phyloP scores from a whole-genome alignment of 1,139 yeast species.

The Protomyces pachydermus region DNA sequence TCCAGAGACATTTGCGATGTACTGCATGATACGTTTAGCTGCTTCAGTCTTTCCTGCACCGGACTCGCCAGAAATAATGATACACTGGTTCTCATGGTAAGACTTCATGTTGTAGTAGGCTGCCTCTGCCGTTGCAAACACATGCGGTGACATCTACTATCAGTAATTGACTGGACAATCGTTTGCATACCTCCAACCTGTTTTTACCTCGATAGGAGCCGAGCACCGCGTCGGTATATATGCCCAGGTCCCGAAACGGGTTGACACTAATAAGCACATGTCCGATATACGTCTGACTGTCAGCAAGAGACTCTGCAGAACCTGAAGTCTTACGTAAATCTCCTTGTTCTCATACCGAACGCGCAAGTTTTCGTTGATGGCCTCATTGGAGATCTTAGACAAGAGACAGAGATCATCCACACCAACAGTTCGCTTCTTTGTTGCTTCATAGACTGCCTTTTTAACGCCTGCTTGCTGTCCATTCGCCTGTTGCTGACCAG shows the following conservation, averaged over 20 bases:
- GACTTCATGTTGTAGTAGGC: constrained; percentile 95
- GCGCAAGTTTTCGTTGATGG: constrained; percentile 85
- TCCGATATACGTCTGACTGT: constrained; percentile 35
- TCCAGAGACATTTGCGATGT: constrained; percentile 78
- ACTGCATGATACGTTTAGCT: constrained; percentile 97
- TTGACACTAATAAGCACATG: constrained; percentile 75
- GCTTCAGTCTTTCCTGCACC: constrained; percentile 99
- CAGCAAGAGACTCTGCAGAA: background rate
- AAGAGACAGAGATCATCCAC: constrained; percentile 89
- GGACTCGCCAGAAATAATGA: constrained; percentile 95
- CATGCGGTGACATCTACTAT: constrained; percentile 79
- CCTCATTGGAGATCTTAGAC: constrained; percentile 82
- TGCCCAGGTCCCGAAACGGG: constrained; percentile 94
- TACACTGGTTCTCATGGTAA: constrained; percentile 93
- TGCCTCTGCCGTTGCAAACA: constrained; percentile 93
- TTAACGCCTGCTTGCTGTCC: constrained; percentile 44
- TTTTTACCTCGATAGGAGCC: constrained; percentile 83
- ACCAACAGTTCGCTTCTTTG: constrained; percentile 93
- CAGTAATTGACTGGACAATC: constrained; percentile 37
- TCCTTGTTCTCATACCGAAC: constrained; percentile 84
- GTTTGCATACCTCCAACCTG: constrained; percentile 54
- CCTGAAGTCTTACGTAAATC: constrained; percentile 65
- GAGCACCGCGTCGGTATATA: constrained; percentile 74
- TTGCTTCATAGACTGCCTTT: constrained; percentile 84
- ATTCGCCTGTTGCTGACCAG: constrained; percentile 9